Base-by-base conservation (phyloP, 129 eudicot species). In the Calendula officinalis region DNA sequence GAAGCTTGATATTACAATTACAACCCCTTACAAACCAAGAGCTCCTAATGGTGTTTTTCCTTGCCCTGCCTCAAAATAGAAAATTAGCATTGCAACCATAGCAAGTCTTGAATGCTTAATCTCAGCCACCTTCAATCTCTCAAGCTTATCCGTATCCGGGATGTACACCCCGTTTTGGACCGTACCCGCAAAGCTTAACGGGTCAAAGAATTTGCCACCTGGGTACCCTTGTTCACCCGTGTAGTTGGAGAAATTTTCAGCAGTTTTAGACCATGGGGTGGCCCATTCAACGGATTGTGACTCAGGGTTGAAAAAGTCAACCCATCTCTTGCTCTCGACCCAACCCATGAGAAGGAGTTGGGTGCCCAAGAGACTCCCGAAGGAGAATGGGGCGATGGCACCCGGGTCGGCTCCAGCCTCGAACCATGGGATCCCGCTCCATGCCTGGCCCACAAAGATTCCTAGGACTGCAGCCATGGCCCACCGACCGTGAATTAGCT, bases 291-390 rank as follows among this genome's bases (percentile, higher is more conserved):
- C 95, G 0, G 98, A 83, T 11, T 92, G 98, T 3, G 98, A 92
- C 38, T 88, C 96, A 0, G 95, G 98, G 95, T 88, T 77, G 77
- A 87, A 88, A 84, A 88, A 92, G 62, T 92, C 98, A 2, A 88
- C 98, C 98, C 98, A 92, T 75, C 98, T 77, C 72, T 92, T 92
- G 86, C 96, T 88, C 81, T 92, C 98, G 8, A 92, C 98, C 98
- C 98, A 92, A 33, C 98, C 98, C 98, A 92, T 92, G 39, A 92
- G 91, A 37, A 92, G 79, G 52, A 92, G 98, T 51, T 92, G 98
- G 67, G 98, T 92, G 1, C 98, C 98, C 2, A 92, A 78, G 13
- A 92, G 86, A 32, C 85, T 62, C 3, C 92, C 92, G 51, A 92
- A 92, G 11, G 98, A 92, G 79, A 87, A 88, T 3, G 98, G 96